Conservation (phyloP, 2,329 filamentous ascomycete genomes). For the Pseudohalonectria lignicola region DNA sequence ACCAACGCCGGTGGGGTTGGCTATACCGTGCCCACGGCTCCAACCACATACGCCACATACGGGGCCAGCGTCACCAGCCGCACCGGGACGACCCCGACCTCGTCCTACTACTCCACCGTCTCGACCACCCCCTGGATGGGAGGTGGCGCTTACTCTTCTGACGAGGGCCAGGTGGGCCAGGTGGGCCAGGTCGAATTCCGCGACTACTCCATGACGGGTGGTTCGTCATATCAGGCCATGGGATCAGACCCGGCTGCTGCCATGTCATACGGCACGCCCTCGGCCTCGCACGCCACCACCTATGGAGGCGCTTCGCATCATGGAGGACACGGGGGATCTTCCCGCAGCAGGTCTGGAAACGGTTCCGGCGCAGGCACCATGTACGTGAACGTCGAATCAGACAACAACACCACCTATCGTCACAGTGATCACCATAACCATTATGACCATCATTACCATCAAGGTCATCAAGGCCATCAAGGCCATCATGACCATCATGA, state of each 20-base stretch:
- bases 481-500: background rate
- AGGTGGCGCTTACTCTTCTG: no score
- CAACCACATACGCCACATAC: background rate
- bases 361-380: slow-evolving; percentile 1
- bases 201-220: background rate
- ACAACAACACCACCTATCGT: background rate
- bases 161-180: no score
- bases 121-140: no score
- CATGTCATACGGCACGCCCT: background rate
- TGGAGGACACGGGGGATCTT: background rate
- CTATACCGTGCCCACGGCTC: background rate
- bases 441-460: background rate
- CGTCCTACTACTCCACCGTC: no score
- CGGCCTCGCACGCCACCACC: background rate
- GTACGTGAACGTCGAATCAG: background rate
- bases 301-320: no score
- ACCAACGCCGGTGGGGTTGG: background rate
- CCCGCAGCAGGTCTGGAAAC: background rate
- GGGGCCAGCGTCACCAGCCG: background rate
- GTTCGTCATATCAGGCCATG: background rate
- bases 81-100: background rate
- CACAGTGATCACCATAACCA: background rate
- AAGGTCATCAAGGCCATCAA: background rate
- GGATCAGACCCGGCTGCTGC: background rate
- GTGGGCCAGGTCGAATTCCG: background rate